A percentile compares a stretch with the other conserved stretches of the same genome.
Evolutionary conservation across 2,329 filamentous ascomycete species (phyloP).

Genomic region (Mollisia scopiformis): DNA sequence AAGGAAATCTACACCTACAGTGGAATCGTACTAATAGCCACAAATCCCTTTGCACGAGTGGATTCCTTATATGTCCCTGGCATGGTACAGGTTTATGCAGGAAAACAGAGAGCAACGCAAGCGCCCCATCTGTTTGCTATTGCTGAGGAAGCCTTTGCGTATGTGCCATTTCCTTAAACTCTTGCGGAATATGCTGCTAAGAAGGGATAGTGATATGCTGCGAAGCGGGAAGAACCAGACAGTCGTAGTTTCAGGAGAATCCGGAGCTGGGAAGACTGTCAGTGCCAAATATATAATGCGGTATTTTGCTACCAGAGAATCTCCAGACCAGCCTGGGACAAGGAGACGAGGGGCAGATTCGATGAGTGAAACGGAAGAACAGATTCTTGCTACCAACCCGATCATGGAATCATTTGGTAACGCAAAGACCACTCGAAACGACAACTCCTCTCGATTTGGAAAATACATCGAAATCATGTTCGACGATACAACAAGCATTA

Average conservation of each 20-base stretch:
- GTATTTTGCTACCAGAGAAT: constrained; percentile 97
- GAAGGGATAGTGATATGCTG: constrained; percentile 81
- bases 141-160: constrained; percentile 98
- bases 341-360: constrained; percentile 76
- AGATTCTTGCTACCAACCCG: constrained; percentile 96
- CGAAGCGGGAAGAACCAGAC: constrained; percentile 96
- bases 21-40: constrained; percentile 97
- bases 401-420: constrained; percentile 99
- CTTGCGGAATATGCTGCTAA: constrained; percentile 39
- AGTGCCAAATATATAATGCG: constrained; percentile 99
- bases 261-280: constrained; percentile 97
- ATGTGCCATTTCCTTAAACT: constrained; percentile 42
- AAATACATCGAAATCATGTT: constrained; percentile 99
- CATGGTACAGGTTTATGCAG: constrained; percentile 99
- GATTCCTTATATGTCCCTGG: constrained; percentile 98
- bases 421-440: constrained; percentile 98
- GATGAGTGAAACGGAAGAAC: constrained; percentile 98
- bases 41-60: constrained; percentile 95
- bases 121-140: constrained; percentile 98
- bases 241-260: constrained; percentile 98
- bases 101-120: constrained; percentile 94
- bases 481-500: constrained; percentile 91
- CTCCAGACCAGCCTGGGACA: constrained; percentile 82
- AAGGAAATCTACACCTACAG: constrained; percentile 99
- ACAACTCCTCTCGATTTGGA: constrained; percentile 98